Evolutionary conservation across 2,329 filamentous ascomycete species (phyloP).

Genomic region (Colletotrichum magnum): DNA sequence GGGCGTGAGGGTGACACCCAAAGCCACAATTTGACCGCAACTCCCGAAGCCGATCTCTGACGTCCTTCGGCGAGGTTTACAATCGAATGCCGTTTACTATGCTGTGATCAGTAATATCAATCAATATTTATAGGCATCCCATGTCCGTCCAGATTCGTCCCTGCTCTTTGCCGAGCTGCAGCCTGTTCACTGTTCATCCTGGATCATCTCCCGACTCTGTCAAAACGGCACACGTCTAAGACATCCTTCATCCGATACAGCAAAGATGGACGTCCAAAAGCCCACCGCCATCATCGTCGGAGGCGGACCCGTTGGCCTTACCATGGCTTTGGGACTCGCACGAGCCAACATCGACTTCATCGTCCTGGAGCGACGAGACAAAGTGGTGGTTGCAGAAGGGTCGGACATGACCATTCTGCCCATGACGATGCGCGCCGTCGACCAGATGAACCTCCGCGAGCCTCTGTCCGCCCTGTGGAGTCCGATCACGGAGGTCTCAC

Average conservation of each 20-base stretch:
- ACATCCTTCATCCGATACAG: neutral
- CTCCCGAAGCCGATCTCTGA: too few species aligned
- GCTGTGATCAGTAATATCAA: too few species aligned
- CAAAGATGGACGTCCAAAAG: neutral
- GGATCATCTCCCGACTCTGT: too few species aligned
- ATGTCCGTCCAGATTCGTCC: too few species aligned
- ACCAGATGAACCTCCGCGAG: conserved; percentile 50
- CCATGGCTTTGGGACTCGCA: conserved; percentile 45
- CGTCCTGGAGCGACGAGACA: conserved; percentile 40
- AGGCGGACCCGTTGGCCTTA: conserved; percentile 47
- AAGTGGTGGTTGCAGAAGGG: conserved; percentile 47
- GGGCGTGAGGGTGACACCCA: too few species aligned
- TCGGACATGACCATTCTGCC: conserved; percentile 51
- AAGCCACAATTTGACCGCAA: too few species aligned
- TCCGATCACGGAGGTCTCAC: neutral
- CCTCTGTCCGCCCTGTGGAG: neutral
- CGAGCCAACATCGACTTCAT: conserved; percentile 41
- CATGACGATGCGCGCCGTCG: conserved; percentile 47
- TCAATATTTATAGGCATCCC: too few species aligned
- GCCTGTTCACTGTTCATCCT: too few species aligned
- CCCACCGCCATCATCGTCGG: conserved; percentile 41
- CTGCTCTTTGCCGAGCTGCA: too few species aligned
- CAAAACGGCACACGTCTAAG: neutral
- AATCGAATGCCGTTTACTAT: too few species aligned
- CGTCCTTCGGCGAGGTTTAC: too few species aligned